Evolutionary conservation across 225 moss, liverwort and hornwort species (phyloP), one percentile per base, ranked within the genome.

Genomic region (Climacium dendroides): DNA sequence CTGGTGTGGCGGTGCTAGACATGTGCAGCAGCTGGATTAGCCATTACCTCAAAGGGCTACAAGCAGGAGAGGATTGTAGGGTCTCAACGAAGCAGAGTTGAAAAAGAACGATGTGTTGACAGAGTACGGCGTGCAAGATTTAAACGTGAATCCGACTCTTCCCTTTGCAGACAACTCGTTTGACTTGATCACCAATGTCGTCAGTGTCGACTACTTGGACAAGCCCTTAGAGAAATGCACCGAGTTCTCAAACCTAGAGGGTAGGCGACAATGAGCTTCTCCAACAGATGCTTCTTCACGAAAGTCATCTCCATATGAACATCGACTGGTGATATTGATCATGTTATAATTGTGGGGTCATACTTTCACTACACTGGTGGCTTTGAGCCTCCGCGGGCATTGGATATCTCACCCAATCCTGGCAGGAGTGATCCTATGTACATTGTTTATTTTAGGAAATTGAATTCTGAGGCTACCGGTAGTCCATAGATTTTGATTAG

Each of bases 21-120:
- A 90, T 99, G 95, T 99, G 98, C 94, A 99, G 98, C 92, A 99
- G 98, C 91, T 99, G 98, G 98, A 93, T 99, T 64, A 96, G 96
- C 88, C 98, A 99, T 91, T 99, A 97, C 84, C 98, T 97, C 15
- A 99, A n/a, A 93, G 90, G 92, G 91, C 71, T 97, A 95, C 87
- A 92, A 86, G 83, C 98, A 99, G 91, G 95, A 96, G 66, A 94
- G 84, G 59, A 92, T 99, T 37, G 96, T 93, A 66, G 98, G 98
- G 98, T 34, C 92, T 99, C 64, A 99, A 99, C 78, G 95, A 90
- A 20, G 96, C 93, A 23, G 98, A 99, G 90, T 89, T 99, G 70
- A 94, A 93, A 85, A 93, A 92, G n/a, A 99, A 99, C 90, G 87
- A 91, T 90, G 94, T 92, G 28, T 74, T 99, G 85, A 97, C 98